A percentile compares a stretch with the other conserved stretches of the same genome.
Conservation (phyloP, 2,329 filamentous ascomycete species). For the Trichoderma sp. region DNA sequence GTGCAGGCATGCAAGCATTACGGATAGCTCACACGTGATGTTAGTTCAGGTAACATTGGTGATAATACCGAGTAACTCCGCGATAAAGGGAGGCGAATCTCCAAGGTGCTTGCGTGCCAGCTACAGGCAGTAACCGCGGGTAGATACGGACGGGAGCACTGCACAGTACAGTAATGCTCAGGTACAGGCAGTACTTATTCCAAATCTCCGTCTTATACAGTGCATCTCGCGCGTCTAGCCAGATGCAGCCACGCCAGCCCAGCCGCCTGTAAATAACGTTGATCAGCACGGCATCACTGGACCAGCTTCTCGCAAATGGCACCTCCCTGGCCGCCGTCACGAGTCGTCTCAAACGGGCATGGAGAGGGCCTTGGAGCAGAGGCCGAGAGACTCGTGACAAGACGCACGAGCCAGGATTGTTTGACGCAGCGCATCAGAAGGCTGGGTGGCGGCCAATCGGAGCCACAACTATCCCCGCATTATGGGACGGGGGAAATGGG, state of each 20-base stretch:
- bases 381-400: slow-evolving; percentile 28
- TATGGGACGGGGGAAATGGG: slow-evolving; percentile 23
- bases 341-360: slow-evolving; percentile 24
- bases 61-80: not conserved
- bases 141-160: not conserved
- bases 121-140: not conserved
- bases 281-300: slow-evolving; percentile 25
- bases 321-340: slow-evolving; percentile 22
- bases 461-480: slow-evolving; percentile 26
- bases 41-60: not conserved
- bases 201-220: slow-evolving; percentile 6
- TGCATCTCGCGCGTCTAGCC: slow-evolving; percentile 18
- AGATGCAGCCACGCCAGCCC: slow-evolving; percentile 15
- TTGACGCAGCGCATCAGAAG: slow-evolving; percentile 28
- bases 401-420: slow-evolving; percentile 27
- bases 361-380: slow-evolving; percentile 5
- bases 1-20: not conserved
- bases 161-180: not conserved
- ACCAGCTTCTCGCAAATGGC: slow-evolving; percentile 15
- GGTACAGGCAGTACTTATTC: not conserved
- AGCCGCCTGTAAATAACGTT: slow-evolving; percentile 24
- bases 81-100: slow-evolving; percentile 12
- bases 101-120: not conserved
- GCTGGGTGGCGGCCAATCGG: slow-evolving; percentile 24
- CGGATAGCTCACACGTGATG: not conserved